These are phyloP conservation scores for Picea glauca DNA, from an alignment of 75 land plant genomes.

Conservation along the genomic window DNA sequence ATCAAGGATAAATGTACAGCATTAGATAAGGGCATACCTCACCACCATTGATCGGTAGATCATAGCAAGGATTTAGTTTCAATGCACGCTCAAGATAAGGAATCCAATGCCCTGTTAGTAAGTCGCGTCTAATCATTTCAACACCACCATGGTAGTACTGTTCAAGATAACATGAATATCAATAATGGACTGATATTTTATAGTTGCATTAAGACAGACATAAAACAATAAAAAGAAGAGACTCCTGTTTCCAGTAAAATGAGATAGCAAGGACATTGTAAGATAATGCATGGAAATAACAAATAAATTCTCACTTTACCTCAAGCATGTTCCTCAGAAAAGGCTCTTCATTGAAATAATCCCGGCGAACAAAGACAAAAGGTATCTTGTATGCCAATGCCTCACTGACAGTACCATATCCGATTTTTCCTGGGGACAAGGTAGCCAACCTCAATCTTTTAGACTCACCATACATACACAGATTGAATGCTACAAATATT, in stretches of 20 bases:
- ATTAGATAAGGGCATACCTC: slow-evolving; percentile 46
- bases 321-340: slow-evolving; percentile 99
- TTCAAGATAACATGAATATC: slow-evolving; percentile 1
- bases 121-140: slow-evolving; percentile 98
- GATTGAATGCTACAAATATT: neutral
- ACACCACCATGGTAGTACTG: slow-evolving; percentile 94
- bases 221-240: neutral
- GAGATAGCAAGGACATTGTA: neutral
- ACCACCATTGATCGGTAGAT: slow-evolving; percentile 87
- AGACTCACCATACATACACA: neutral
- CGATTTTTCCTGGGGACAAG: slow-evolving; percentile 81
- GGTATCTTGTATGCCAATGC: slow-evolving; percentile 91
- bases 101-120: slow-evolving; percentile 88
- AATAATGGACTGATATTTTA: neutral
- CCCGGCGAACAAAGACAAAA: slow-evolving; percentile 97
- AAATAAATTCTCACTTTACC: slow-evolving; percentile 29
- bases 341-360: slow-evolving; percentile 98
- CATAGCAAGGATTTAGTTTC: slow-evolving; percentile 77
- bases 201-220: neutral
- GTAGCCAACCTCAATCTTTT: neutral
- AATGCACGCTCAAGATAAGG: slow-evolving; percentile 93
- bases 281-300: neutral
- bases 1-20: neutral
- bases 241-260: neutral
- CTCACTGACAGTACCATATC: slow-evolving; percentile 99